Evolutionary conservation across 768 basidiomycete genomes (phyloP).

Genomic region (Filobasidium wieringae): DNA sequence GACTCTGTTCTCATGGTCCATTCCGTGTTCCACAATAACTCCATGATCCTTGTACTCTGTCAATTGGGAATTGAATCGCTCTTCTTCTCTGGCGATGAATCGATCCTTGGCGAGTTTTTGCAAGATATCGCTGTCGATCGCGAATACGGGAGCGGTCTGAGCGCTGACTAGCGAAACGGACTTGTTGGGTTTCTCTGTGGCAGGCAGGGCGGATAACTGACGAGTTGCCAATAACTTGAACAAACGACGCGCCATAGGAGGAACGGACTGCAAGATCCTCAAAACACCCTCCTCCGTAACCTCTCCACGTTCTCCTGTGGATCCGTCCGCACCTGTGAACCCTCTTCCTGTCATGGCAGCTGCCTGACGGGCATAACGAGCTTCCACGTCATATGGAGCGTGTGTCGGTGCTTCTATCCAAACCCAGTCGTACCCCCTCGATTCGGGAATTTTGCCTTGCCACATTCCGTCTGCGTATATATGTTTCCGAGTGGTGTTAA

Average conservation of each 20-base stretch:
- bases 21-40: constrained; percentile 50
- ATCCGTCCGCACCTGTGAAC: constrained; percentile 23
- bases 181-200: constrained; percentile 29
- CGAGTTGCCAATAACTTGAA: constrained; percentile 58
- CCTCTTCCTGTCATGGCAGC: constrained; percentile 7
- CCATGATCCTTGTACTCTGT: constrained; percentile 88
- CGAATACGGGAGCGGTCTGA: constrained; percentile 57
- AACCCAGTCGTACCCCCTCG: constrained; percentile 35
- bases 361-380: constrained; percentile 35
- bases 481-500: constrained; percentile 21
- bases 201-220: constrained; percentile 54
- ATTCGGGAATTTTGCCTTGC: constrained; percentile 43
- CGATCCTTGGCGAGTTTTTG: constrained; percentile 55
- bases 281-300: constrained; percentile 59
- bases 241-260: constrained; percentile 70
- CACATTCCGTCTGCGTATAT: constrained; percentile 15
- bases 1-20: constrained; percentile 42
- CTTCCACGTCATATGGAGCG: constrained; percentile 65
- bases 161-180: constrained; percentile 46
- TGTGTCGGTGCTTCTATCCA: constrained; percentile 86
- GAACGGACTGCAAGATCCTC: constrained; percentile 74
- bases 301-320: constrained; percentile 35
- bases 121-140: constrained; percentile 34
- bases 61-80: constrained; percentile 64
- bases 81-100: constrained; percentile 82